Evolutionary conservation across 805 yeast genomes (phyloP), one percentile per base, ranked within the genome.

Genomic region (Helenozyma rhizophorensis): DNA sequence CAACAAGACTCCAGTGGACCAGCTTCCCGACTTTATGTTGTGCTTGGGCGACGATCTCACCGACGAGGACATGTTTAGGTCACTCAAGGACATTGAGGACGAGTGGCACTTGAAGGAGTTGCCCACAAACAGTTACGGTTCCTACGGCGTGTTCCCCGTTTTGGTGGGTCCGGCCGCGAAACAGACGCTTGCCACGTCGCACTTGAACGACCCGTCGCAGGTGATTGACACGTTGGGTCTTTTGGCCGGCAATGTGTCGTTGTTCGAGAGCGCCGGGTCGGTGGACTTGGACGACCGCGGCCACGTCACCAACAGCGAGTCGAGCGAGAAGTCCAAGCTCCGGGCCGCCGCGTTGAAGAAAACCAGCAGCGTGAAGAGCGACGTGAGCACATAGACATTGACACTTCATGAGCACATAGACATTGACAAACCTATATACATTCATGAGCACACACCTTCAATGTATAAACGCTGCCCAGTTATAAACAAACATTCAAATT

Each of bases 11-110:
- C 53, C 58, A 2, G 55, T 56, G 11, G 72, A 68, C 1, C 68
- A 73, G 32, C 64, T 77, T 33, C 93, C 96, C 0, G 96, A 86
- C 50, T 90, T 93, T 53, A 76, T 84, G 25, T 60, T 90, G 34
- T 93, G 97, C 62, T 61, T 87, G 27, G 99, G 99, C 32, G 99
- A 93, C 58, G 99, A 93, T 57, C 72, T 81, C 25, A 93, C 99
- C 0, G 99, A 93, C 58, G 99, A 93, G 58, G 98, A 93, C 53
- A 93, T 93, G 99, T 93, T 93, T 58, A 71, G 68, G 38, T 81
- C 90, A 17, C 66, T 93, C 48, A 75, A 79, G 36, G 67, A 64
- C 2, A 76, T 85, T 45, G 87, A 82, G 48, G 50, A 54, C 2
- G 51, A 58, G 16, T 77, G 83, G 82, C 62, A 59, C 39, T 42